Evolutionary conservation across 805 yeast species (phyloP), one percentile per base, ranked within the genome.

Genomic region (Lipomyces starkeyi): DNA sequence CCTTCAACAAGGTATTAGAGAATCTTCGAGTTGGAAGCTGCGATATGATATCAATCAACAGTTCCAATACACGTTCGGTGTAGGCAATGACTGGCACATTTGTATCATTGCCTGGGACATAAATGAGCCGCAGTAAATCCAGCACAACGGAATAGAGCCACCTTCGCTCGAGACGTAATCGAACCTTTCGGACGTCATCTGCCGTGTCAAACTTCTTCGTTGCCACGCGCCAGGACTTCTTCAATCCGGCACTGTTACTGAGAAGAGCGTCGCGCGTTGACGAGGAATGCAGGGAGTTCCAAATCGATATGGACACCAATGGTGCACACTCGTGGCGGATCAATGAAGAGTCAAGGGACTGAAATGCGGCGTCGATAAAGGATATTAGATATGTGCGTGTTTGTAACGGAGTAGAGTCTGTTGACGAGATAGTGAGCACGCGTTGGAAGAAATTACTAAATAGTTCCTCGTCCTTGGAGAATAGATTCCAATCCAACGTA

Each of bases 1-100:
- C 77, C n/a, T 53, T 62, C 58, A 64, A 22, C 14, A 83, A 47
- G 0, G 78, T 67, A 62, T 76, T 78, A 4, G 78, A 61, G 59
- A 76, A 83, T 58, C 79, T 72, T 64, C 86, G 75, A 0, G 85
- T 79, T 0, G 85, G 84, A 6, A 81, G 71, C 62, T 80, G 83
- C 2, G 85, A 81, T 6, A 83, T 61, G 0, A 80, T 63, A 6
- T 73, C 62, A 4, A 75, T 63, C 13, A 82, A 58, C 25, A 82
- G 69, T 27, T 71, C 61, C 7, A 80, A 20, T 1, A 74, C 64
- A 14, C 67, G 47, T 37, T 69, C 68, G 25, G 64, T 25, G 54
- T 63, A 66, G 3, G 40, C 32, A 3, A 65, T 49, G 34, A 68
- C 54, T 9, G 22, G 32, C 27, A 29, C 56, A n/a, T 53, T 61